Evolutionary conservation across 2,329 filamentous ascomycete genomes (phyloP).

Genomic region (Cladosporium sp.): DNA sequence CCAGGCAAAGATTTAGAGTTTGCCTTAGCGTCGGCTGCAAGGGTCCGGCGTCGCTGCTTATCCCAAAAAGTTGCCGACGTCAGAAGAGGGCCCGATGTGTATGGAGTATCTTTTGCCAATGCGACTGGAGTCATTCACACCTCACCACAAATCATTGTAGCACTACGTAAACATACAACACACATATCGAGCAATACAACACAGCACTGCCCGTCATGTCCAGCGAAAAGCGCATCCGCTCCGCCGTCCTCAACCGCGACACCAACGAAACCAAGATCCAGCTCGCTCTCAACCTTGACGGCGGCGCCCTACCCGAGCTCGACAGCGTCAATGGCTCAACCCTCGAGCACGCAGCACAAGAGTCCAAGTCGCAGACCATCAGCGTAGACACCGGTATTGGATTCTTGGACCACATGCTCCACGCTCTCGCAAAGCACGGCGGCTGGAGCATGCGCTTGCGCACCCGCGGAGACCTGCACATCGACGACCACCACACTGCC

Average conservation of each 20-base stretch:
- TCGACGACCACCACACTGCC: slow-evolving; percentile 97
- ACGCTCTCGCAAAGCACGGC: slow-evolving; percentile 91
- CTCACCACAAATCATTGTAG: neutral
- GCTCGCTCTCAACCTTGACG: slow-evolving; percentile 87
- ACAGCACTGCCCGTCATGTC: slow-evolving; percentile 20
- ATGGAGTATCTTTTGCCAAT: neutral
- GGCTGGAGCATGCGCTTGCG: slow-evolving; percentile 85
- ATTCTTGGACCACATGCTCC: slow-evolving; percentile 98
- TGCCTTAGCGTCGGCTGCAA: slow-evolving; percentile 8
- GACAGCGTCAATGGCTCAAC: slow-evolving; percentile 52
- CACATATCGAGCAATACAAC: neutral
- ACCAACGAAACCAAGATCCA: slow-evolving; percentile 99
- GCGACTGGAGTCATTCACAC: neutral
- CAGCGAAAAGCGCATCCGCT: slow-evolving; percentile 48
- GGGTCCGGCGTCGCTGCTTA: slow-evolving; percentile 12
- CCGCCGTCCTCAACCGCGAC: slow-evolving; percentile 75
- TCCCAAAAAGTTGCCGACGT: slow-evolving; percentile 6
- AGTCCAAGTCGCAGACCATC: slow-evolving; percentile 79
- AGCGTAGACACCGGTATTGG: slow-evolving; percentile 89
- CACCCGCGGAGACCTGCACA: slow-evolving; percentile 85
- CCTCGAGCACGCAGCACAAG: slow-evolving; percentile 73
- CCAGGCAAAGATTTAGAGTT: slow-evolving; percentile 18
- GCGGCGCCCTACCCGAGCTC: slow-evolving; percentile 56
- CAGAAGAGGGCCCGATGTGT: neutral
- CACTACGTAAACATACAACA: neutral